Evolutionary conservation across 2,329 filamentous ascomycete species (phyloP), one percentile per base, ranked within the genome.

Genomic region (Helotiales sp.): DNA sequence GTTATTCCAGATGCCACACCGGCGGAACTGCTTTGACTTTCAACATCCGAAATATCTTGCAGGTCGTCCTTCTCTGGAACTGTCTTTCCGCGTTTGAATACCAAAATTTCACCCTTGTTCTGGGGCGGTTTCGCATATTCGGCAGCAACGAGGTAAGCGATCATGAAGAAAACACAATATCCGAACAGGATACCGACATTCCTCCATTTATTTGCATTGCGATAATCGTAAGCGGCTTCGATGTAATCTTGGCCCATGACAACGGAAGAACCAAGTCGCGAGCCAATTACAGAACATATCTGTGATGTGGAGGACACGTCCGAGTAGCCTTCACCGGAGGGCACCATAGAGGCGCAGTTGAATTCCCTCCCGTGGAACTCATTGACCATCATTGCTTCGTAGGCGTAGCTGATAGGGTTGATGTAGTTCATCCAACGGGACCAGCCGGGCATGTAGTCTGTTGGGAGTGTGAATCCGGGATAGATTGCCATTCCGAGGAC

Each of bases 331-430:
- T 63, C 61, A 17, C 73, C 74, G 0, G 34, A 28, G 0, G 75
- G 76, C 1, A 75, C 65, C 37, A 73, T 73, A 15, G 57, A 24
- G 0, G 54, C 37, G 60, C 76, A 77, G 28, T 66, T 63, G 37
- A 75, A 73, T 6, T 63, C 52, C 7, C 69, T 66, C 24, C 64
- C 69, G 52, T 58, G 64, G 54, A 97, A 97, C 78, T 97, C 93
- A 79, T 96, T 97, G 70, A 92, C 86, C 85, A 95, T 91, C 26
- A 96, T 83, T 0, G 88, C 82, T 77, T 96, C 93, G 75, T 96
- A 97, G 0, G 88, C 88, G 70, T 96, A 96, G 0, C 87, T 88
- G 13, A 96, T 85, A 2, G 76, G 76, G 54, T 77, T 68, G 3
- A 76, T 20, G 28, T 92, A 95, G 76, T 91, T 91, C 69, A 96